Conservation (phyloP, 306 rosid genomes). For the Casuarina equisetifolia region DNA sequence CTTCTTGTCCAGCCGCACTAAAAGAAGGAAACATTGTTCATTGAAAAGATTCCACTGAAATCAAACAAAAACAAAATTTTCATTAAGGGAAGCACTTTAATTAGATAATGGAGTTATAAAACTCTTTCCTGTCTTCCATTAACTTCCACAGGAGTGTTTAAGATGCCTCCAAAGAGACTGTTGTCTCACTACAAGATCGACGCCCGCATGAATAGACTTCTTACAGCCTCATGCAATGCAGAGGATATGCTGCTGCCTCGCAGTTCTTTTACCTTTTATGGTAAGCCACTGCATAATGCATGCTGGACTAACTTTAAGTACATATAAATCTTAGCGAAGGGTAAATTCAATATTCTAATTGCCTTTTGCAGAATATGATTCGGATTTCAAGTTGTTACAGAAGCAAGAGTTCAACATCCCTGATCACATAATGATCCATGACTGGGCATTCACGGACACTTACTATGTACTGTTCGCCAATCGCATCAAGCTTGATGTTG, state of each 20-base stretch:
- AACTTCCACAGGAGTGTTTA: constrained; percentile 63
- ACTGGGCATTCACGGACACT: constrained; percentile 86
- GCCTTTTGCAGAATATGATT: constrained; percentile 57
- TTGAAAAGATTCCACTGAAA: too few species aligned
- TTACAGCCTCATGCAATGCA: constrained; percentile 81
- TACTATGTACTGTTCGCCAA: constrained; percentile 82
- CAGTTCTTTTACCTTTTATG: constrained; percentile 67
- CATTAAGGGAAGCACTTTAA: too few species aligned
- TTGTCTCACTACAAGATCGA: constrained; percentile 90
- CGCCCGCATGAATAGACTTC: constrained; percentile 49
- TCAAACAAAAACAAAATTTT: too few species aligned
- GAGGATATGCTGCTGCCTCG: constrained; percentile 92
- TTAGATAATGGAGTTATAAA: neutral
- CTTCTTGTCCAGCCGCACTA: too few species aligned
- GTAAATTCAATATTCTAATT: neutral
- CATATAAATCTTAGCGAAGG: too few species aligned
- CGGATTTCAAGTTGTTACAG: constrained; percentile 51
- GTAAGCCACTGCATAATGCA: constrained; percentile 31
- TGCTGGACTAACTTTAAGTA: neutral
- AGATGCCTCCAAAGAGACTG: constrained; percentile 87
- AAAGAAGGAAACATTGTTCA: too few species aligned
- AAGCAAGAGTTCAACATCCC: constrained; percentile 63
- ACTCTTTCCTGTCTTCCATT: neutral
- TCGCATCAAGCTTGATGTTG: constrained; percentile 79
- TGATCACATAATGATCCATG: constrained; percentile 94